Conservation (phyloP, 768 basidiomycete species). For the Ramaria sp. region DNA sequence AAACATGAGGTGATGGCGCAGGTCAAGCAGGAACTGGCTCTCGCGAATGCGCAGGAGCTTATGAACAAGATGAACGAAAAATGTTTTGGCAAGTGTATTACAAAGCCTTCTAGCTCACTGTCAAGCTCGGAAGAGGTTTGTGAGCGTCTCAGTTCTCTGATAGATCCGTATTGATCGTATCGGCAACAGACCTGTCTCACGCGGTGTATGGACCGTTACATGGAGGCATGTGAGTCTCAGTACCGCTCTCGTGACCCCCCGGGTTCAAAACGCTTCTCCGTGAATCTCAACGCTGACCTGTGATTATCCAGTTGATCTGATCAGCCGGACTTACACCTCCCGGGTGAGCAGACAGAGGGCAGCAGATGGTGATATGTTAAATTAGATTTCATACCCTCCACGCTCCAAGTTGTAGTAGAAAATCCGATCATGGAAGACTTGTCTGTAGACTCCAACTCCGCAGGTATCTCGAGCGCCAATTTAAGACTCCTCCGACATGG, state of each 20-base stretch:
- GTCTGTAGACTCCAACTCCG: too few species aligned
- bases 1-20: slow-evolving; percentile 3
- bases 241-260: background rate
- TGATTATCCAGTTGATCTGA: slow-evolving; percentile 1
- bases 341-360: background rate
- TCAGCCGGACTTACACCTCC: slow-evolving; percentile 4
- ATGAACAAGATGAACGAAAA: slow-evolving; percentile 7
- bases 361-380: background rate
- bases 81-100: slow-evolving; percentile 4
- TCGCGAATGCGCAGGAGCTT: slow-evolving; percentile 5
- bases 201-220: slow-evolving; percentile 8
- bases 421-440: too few species aligned
- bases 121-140: slow-evolving; percentile 6
- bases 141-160: background rate
- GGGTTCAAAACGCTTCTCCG: too few species aligned
- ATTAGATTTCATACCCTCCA: background rate
- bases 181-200: slow-evolving; percentile 3
- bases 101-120: slow-evolving; percentile 3
- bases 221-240: slow-evolving; percentile 7
- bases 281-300: background rate
- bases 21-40: slow-evolving; percentile 4
- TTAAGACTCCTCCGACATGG: slow-evolving; percentile 34
- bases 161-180: background rate
- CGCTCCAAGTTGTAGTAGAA: background rate
- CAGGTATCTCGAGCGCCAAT: slow-evolving; percentile 1